Evolutionary conservation across 148 eudicot species (phyloP).

Genomic region (Rhododendron ferrugineum): DNA sequence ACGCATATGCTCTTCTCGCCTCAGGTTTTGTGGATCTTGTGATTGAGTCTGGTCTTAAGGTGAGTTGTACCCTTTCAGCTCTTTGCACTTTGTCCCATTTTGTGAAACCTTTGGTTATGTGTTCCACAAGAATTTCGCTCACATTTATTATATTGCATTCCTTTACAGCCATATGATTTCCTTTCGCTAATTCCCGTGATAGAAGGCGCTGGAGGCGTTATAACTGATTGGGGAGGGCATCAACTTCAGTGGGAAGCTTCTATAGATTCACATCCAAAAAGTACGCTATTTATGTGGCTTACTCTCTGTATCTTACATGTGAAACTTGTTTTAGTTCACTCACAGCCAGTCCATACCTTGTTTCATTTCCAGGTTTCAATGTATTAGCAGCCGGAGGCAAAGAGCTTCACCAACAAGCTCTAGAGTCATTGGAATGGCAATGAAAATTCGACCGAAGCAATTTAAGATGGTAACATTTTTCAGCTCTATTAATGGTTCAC

Average conservation of each 20-base stretch:
- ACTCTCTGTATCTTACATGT: background rate
- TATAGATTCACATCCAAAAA: constrained; percentile 43
- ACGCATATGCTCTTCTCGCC: constrained; percentile 94
- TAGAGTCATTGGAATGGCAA: constrained; percentile 48
- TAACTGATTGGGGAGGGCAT: constrained; percentile 85
- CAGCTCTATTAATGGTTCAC: background rate
- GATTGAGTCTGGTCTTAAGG: constrained; percentile 94
- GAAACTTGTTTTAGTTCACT: background rate
- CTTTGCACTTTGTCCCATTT: background rate
- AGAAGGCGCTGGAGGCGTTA: constrained; percentile 90
- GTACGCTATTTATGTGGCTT: constrained; percentile 26
- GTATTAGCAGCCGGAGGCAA: constrained; percentile 82
- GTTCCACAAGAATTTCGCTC: background rate
- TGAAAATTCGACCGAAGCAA: constrained; percentile 5
- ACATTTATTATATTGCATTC: background rate
- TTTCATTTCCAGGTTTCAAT: constrained; percentile 50
- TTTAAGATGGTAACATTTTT: background rate
- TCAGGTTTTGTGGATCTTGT: constrained; percentile 96
- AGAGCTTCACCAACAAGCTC: constrained; percentile 62
- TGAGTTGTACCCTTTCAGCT: constrained; percentile 18
- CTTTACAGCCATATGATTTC: constrained; percentile 87
- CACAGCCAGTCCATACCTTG: background rate
- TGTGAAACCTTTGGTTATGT: background rate
- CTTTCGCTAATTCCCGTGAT: constrained; percentile 84
- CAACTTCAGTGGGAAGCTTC: constrained; percentile 80